Percentiles rank a stretch among this genome's conserved stretches.
phyloP scores from a whole-genome alignment of 1,139 yeast species.

The Sugiyamaella neomexicana region DNA sequence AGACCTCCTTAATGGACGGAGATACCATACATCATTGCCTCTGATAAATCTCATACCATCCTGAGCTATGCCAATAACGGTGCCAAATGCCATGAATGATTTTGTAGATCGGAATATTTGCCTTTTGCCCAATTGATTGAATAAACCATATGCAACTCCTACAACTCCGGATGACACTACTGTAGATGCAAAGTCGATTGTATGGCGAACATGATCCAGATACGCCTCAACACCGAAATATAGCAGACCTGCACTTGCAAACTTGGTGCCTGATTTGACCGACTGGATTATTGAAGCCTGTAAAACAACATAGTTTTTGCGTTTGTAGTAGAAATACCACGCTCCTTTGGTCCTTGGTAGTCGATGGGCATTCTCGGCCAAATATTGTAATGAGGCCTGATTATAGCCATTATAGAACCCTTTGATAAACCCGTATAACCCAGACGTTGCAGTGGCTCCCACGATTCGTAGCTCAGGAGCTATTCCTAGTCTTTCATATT shows the following conservation, averaged over 20 bases:
- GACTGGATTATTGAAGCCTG: slow-evolving; percentile 54
- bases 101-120: slow-evolving; percentile 52
- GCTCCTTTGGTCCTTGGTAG: slow-evolving; percentile 78
- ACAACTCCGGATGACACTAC: slow-evolving; percentile 53
- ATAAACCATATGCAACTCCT: slow-evolving; percentile 54
- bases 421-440: slow-evolving; percentile 56
- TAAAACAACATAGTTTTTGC: slow-evolving; percentile 75
- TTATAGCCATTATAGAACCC: slow-evolving; percentile 68
- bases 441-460: slow-evolving; percentile 40
- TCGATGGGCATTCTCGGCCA: slow-evolving; percentile 82
- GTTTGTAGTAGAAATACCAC: slow-evolving; percentile 87
- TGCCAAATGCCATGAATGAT: slow-evolving; percentile 59
- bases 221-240: slow-evolving; percentile 64
- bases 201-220: slow-evolving; percentile 56
- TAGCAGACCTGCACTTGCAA: slow-evolving; percentile 49
- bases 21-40: slow-evolving; percentile 68
- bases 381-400: slow-evolving; percentile 56
- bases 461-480: slow-evolving; percentile 45
- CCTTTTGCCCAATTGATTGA: slow-evolving; percentile 45
- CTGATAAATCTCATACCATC: slow-evolving; percentile 59
- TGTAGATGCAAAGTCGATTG: slow-evolving; percentile 63
- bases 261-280: slow-evolving; percentile 47
- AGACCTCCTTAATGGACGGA: slow-evolving; percentile 28
- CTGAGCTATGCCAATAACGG: slow-evolving; percentile 61
- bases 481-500: slow-evolving; percentile 42